Percentiles rank a stretch among this genome's conserved stretches.
These are phyloP conservation scores for Nicotiana tabacum DNA, from an alignment of 257 asterid species.

Conservation along the genomic window DNA sequence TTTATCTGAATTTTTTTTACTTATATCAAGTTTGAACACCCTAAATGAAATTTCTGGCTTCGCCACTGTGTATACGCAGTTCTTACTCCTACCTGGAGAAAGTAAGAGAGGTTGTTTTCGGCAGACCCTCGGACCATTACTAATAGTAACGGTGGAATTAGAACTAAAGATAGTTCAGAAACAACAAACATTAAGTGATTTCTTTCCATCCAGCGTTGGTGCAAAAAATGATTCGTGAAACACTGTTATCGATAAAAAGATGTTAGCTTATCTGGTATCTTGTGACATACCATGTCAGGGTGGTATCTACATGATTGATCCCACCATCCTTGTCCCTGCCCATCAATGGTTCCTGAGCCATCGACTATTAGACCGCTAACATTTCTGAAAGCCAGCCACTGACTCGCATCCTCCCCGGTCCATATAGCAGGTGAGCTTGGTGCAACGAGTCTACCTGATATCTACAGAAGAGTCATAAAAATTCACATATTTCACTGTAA, in stretches of 20 bases:
- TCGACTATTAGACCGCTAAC: constrained; percentile 41
- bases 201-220: not conserved
- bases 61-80: too few relatives aligned
- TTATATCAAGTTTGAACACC: too few relatives aligned
- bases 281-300: constrained; percentile 34
- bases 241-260: not conserved
- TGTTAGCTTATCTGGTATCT: not conserved
- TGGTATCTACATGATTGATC: constrained; percentile 65
- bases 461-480: constrained; percentile 17
- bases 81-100: too few relatives aligned
- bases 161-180: not conserved
- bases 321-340: constrained; percentile 67
- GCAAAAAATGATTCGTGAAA: not conserved
- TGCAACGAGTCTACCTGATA: constrained; percentile 54
- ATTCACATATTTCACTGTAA: not conserved
- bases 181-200: not conserved
- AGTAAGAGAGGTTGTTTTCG: too few relatives aligned
- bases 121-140: too few relatives aligned
- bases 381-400: constrained; percentile 46
- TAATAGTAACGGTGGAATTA: too few relatives aligned
- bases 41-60: too few relatives aligned
- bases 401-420: constrained; percentile 40
- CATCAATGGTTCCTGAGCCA: constrained; percentile 58
- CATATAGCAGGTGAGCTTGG: constrained; percentile 46
- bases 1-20: too few relatives aligned